Base-by-base conservation (phyloP, 441 rosid species). In the Melastoma candidum region DNA sequence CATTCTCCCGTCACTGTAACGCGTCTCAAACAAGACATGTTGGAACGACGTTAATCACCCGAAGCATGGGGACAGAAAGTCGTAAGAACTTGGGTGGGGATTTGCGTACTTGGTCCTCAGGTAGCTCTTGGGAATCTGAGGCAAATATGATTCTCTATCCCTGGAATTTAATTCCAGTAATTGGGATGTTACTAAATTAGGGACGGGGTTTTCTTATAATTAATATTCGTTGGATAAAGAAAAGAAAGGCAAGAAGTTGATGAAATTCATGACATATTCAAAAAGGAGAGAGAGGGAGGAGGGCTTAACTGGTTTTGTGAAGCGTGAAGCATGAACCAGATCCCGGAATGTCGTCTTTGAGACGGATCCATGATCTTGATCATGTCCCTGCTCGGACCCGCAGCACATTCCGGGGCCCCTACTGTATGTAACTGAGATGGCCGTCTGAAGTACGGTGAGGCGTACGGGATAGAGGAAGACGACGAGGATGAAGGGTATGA, bases 291-390 rank as follows among this genome's bases (percentile, higher is more conserved):
- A 12, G 7, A 52, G 26, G 2, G 44, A 17, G 32, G 14, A 32
- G 63, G 46, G 55, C 78, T 97, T 83, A 80, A 93, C 99, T 89
- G 99, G 63, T 80, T 83, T 68, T 67, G 83, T 51, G 93, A 89
- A 24, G 96, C 96, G 70, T 81, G 86, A 36, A 93, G 83, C 69
- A 79, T 68, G 65, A 93, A 93, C 99, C 99, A 93, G 74, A 93
- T 62, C 63, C 99, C 95, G n/a, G 99, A 78, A 79, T 78, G 79
- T 46, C 85, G 83, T 63, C 99, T 72, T 48, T 78, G 71, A 0
- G 97, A 90, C 67, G 97, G 85, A 76, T 84, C 90, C 59, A 86
- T 68, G 61, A 84, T 71, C 70, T 87, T 54, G 57, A 36, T 36
- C 41, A 87, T 70, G 59, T 82, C 86, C 1, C 80, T 72, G 73